Evolutionary conservation across 176 grass and related monocot species (phyloP).

Genomic region (Zizania latifolia): DNA sequence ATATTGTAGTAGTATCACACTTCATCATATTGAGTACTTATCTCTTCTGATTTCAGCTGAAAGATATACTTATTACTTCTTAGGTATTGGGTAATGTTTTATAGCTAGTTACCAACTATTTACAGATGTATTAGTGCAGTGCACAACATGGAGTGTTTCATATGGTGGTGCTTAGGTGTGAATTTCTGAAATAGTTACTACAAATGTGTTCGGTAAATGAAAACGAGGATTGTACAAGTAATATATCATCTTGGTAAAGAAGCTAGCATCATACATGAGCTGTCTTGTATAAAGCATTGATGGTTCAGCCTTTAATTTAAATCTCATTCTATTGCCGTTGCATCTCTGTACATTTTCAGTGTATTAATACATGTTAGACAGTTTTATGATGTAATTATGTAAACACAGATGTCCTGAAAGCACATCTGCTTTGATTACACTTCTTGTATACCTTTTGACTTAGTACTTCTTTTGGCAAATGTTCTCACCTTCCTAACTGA

Average conservation of each 20-base stretch:
- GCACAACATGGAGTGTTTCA: background rate
- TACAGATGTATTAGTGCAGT: slow-evolving; percentile 4
- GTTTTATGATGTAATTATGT: background rate
- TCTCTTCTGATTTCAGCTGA: background rate
- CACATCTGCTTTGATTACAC: background rate
- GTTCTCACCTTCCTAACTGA: background rate
- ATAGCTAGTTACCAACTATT: background rate
- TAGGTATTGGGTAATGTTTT: background rate
- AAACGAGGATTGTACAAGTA: background rate
- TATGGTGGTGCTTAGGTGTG: background rate
- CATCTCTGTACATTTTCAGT: background rate
- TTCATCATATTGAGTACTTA: slow-evolving; percentile 5
- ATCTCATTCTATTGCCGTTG: background rate
- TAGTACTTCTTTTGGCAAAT: slow-evolving; percentile 3
- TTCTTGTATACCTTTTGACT: slow-evolving; percentile 19
- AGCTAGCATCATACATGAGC: background rate
- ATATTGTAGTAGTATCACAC: background rate
- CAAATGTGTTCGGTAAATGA: background rate
- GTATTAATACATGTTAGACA: background rate
- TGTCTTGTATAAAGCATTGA: background rate
- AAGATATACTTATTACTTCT: background rate
- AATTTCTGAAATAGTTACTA: background rate
- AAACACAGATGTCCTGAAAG: background rate
- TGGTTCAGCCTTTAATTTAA: background rate
- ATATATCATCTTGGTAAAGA: background rate